phyloP scores from a whole-genome alignment of 2,329 filamentous ascomycete genomes.

The Gliomastix tumulicola region DNA sequence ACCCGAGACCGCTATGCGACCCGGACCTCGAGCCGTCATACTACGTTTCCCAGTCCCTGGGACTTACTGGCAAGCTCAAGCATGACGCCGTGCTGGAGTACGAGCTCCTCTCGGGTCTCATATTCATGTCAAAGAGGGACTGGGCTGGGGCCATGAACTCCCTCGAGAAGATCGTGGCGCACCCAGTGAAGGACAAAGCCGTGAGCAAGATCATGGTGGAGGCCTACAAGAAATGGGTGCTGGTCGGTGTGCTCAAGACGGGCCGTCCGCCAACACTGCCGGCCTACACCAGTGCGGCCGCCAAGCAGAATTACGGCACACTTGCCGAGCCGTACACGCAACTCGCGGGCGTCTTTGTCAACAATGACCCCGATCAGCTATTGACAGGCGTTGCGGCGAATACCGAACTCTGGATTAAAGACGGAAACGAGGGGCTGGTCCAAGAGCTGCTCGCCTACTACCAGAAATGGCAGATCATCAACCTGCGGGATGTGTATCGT shows the following conservation, averaged over 20 bases:
- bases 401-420: slow-evolving; percentile 53
- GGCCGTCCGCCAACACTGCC: slow-evolving; percentile 54
- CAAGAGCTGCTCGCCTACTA: slow-evolving; percentile 63
- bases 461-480: slow-evolving; percentile 67
- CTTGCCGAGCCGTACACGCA: slow-evolving; percentile 64
- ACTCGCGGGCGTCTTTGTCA: slow-evolving; percentile 63
- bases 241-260: slow-evolving; percentile 65
- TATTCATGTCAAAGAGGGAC: slow-evolving; percentile 52
- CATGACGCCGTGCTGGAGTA: slow-evolving; percentile 56
- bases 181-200: slow-evolving; percentile 55
- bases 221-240: slow-evolving; percentile 85
- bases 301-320: slow-evolving; percentile 48
- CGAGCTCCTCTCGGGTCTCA: slow-evolving; percentile 56
- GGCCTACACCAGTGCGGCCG: slow-evolving; percentile 41
- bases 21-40: slow-evolving; percentile 33
- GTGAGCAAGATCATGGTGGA: slow-evolving; percentile 77
- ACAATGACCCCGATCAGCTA: slow-evolving; percentile 45
- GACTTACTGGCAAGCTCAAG: slow-evolving; percentile 49
- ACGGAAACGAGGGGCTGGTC: slow-evolving; percentile 68
- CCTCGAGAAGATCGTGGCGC: slow-evolving; percentile 59
- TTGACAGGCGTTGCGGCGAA: slow-evolving; percentile 57
- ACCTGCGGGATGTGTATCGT: slow-evolving; percentile 64
- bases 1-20: slow-evolving; percentile 35
- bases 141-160: slow-evolving; percentile 58
- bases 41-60: slow-evolving; percentile 54